Evolutionary conservation across 768 basidiomycete species (phyloP).

Genomic region (Kwoniella bestiolae): DNA sequence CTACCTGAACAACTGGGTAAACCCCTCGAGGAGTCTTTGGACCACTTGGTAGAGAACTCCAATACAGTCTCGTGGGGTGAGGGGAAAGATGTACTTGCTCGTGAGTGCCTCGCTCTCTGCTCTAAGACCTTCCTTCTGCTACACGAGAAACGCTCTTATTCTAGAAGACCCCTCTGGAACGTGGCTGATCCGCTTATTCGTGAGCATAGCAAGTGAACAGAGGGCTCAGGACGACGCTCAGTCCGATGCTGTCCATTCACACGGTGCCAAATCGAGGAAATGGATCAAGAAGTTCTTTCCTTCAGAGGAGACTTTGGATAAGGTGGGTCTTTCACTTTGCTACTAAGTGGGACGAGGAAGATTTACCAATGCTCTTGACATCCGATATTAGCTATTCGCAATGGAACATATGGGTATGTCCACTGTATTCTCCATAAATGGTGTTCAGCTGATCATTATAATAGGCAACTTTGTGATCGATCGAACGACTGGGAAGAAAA

Average conservation of each 20-base stretch:
- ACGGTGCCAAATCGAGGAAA: conserved; percentile 32
- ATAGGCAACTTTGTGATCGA: conserved; percentile 57
- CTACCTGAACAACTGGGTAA: conserved; percentile 42
- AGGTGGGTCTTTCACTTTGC: conserved; percentile 32
- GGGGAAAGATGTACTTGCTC: conserved; percentile 33
- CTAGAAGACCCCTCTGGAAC: too few species aligned
- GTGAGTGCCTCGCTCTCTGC: too few species aligned
- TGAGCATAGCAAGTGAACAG: conserved; percentile 30
- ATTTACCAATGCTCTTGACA: not conserved
- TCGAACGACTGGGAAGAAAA: conserved; percentile 59
- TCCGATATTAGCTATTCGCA: conserved; percentile 48
- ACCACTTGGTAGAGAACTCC: conserved; percentile 42
- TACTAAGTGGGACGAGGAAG: not conserved
- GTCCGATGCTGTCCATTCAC: conserved; percentile 44
- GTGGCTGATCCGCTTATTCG: not conserved
- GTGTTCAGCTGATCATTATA: not conserved
- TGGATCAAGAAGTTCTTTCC: conserved; percentile 52
- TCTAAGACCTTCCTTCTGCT: too few species aligned
- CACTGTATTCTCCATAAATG: too few species aligned
- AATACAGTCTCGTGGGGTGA: conserved; percentile 3
- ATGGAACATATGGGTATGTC: conserved; percentile 55
- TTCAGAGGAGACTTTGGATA: conserved; percentile 50
- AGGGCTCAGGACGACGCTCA: conserved; percentile 1
- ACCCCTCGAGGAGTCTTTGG: conserved; percentile 45
- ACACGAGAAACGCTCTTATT: too few species aligned